Conservation (phyloP, 78 protist species). For the Cavenderia fasciculata region DNA sequence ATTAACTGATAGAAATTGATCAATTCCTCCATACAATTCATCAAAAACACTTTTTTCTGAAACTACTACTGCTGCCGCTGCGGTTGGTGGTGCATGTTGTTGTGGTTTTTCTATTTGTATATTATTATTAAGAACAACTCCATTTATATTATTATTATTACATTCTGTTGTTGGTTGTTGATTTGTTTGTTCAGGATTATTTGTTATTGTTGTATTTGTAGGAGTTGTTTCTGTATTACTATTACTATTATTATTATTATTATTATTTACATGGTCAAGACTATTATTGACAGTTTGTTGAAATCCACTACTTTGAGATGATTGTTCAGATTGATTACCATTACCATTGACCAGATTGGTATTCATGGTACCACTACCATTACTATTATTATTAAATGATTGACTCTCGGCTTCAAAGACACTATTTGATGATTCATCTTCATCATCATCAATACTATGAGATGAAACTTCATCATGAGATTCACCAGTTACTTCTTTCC, state of each 20-base stretch:
- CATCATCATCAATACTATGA: conserved; percentile 62
- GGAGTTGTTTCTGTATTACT: not conserved
- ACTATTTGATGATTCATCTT: conserved; percentile 14
- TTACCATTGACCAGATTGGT: not conserved
- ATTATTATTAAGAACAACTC: not conserved
- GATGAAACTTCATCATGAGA: conserved; percentile 69
- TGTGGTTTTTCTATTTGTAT: no score
- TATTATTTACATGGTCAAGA: not conserved
- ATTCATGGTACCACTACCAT: not conserved
- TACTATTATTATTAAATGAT: not conserved
- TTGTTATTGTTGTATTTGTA: not conserved
- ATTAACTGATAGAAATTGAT: conserved; percentile 30
- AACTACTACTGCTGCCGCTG: not conserved
- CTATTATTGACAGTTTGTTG: not conserved
- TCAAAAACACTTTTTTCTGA: conserved; percentile 50
- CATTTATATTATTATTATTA: not conserved
- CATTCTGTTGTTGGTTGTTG: not conserved
- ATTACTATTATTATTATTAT: conserved; percentile 14
- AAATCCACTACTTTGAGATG: not conserved
- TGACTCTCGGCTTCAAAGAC: conserved; percentile 13
- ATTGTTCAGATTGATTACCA: not conserved
- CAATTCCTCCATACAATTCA: conserved; percentile 51
- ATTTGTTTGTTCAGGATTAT: not conserved
- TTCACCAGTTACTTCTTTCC: conserved; percentile 73
- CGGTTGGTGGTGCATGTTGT: not conserved